Percentiles rank a stretch among this genome's conserved stretches.
phyloP scores from a whole-genome alignment of 1,284 basidiomycete genomes.

The Lentinus polychrous region DNA sequence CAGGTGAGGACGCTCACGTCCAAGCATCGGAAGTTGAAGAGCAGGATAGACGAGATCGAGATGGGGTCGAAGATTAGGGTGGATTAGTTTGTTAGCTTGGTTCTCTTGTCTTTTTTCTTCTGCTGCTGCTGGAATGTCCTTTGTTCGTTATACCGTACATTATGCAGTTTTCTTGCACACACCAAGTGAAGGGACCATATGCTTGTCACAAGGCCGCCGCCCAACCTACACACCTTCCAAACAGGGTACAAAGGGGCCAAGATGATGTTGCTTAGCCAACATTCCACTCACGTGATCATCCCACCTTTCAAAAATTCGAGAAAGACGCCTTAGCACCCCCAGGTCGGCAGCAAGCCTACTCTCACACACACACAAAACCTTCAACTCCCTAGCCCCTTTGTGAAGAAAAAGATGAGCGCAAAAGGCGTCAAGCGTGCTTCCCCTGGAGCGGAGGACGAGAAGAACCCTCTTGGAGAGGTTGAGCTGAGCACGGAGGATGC shows the following conservation, averaged over 20 bases:
- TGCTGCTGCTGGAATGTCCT: too few relatives aligned
- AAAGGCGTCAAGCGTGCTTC: constrained; percentile 68
- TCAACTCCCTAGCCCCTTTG: neutral
- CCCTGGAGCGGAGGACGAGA: constrained; percentile 63
- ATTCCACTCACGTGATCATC: too few relatives aligned
- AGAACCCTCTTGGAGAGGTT: constrained; percentile 56
- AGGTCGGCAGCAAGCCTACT: neutral
- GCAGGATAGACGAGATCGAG: constrained; percentile 47
- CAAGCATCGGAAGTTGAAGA: constrained; percentile 30
- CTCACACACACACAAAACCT: neutral
- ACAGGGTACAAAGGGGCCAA: neutral
- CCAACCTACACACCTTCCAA: too few relatives aligned
- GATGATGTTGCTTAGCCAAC: neutral
- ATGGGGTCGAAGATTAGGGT: constrained; percentile 63
- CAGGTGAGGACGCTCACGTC: constrained; percentile 27
- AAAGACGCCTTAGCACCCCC: neutral
- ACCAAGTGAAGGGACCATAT: too few relatives aligned
- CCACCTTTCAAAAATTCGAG: constrained; percentile 3
- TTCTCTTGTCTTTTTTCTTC: too few relatives aligned
- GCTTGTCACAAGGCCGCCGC: too few relatives aligned
- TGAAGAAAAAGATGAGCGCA: constrained; percentile 15
- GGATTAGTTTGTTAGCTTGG: constrained; percentile 27
- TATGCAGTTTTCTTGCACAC: too few relatives aligned
- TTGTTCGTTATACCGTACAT: too few relatives aligned
- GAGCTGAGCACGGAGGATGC: constrained; percentile 66